Evolutionary conservation across 192 early-diverging fungal genomes (phyloP).

Genomic region (Gigaspora rosea): DNA sequence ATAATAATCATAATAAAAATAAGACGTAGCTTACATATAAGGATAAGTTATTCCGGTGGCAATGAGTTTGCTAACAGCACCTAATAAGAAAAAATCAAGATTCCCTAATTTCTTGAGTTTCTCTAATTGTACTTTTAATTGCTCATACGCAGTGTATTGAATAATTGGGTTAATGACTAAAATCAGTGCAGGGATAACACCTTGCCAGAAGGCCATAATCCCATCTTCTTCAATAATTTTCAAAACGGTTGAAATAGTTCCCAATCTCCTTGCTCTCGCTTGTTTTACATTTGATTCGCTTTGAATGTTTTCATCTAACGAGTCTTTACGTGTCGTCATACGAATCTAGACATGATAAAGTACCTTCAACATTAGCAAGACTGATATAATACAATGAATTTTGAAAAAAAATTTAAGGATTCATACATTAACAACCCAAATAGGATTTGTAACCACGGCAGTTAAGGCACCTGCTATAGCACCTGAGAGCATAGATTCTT

Average conservation of each 20-base stretch:
- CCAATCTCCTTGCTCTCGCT: conserved; percentile 38
- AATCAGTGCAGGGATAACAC: conserved; percentile 92
- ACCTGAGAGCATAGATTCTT: conserved; percentile 91
- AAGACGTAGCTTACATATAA: conserved; percentile 73
- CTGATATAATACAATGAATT: background rate
- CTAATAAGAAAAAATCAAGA: conserved; percentile 94
- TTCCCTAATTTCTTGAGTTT: conserved; percentile 64
- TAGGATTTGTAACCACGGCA: conserved; percentile 91
- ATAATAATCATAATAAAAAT: background rate
- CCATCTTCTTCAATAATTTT: conserved; percentile 92
- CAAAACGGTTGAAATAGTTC: conserved; percentile 54
- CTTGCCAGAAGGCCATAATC: conserved; percentile 84
- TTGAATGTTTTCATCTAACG: conserved; percentile 46
- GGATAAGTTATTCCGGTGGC: conserved; percentile 97
- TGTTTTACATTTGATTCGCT: conserved; percentile 31
- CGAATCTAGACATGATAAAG: conserved; percentile 61
- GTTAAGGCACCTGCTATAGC: conserved; percentile 88
- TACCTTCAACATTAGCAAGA: background rate
- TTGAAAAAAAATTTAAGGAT: background rate
- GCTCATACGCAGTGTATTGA: conserved; percentile 99
- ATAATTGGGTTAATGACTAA: conserved; percentile 99
- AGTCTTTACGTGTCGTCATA: conserved; percentile 77
- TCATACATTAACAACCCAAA: conserved; percentile 96
- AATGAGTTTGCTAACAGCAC: conserved; percentile 91
- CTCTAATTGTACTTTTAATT: conserved; percentile 71